A percentile compares a stretch with the other conserved stretches of the same genome.
Evolutionary conservation across 2,329 filamentous ascomycete genomes (phyloP).

Genomic region (Magnaporthiopsis incrustans): DNA sequence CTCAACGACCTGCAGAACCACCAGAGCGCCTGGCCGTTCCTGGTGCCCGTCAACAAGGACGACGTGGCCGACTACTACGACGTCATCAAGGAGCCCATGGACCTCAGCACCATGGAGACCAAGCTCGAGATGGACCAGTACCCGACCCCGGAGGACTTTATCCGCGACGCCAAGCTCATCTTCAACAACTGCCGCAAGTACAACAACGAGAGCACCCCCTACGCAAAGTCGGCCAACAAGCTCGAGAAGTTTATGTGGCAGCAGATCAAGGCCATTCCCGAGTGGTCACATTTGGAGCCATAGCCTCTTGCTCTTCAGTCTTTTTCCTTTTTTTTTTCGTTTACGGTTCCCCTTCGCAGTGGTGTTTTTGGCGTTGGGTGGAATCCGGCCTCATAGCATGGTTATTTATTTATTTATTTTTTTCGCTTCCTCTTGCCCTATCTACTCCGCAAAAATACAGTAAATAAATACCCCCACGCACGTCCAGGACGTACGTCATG

Average conservation of each 20-base stretch:
- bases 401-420: no score
- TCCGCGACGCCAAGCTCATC: slow-evolving; percentile 61
- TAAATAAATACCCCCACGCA: not conserved
- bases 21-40: slow-evolving; percentile 65
- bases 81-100: slow-evolving; percentile 72
- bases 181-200: slow-evolving; percentile 68
- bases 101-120: slow-evolving; percentile 65
- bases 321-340: not conserved
- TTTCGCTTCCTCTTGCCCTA: no score
- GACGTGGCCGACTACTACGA: slow-evolving; percentile 74
- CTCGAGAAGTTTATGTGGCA: slow-evolving; percentile 66
- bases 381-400: no score
- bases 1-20: slow-evolving; percentile 70
- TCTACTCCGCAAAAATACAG: no score
- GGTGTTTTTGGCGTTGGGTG: no score
- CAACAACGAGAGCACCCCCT: slow-evolving; percentile 65
- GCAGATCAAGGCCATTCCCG: slow-evolving; percentile 61
- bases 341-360: no score
- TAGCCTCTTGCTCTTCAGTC: not conserved
- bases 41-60: slow-evolving; percentile 65
- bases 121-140: slow-evolving; percentile 67
- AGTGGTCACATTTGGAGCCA: slow-evolving; percentile 41
- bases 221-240: slow-evolving; percentile 67
- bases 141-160: slow-evolving; percentile 62
- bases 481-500: not conserved